phyloP scores from a whole-genome alignment of 2,329 filamentous ascomycete species.

The Plectosphaerella plurivora region DNA sequence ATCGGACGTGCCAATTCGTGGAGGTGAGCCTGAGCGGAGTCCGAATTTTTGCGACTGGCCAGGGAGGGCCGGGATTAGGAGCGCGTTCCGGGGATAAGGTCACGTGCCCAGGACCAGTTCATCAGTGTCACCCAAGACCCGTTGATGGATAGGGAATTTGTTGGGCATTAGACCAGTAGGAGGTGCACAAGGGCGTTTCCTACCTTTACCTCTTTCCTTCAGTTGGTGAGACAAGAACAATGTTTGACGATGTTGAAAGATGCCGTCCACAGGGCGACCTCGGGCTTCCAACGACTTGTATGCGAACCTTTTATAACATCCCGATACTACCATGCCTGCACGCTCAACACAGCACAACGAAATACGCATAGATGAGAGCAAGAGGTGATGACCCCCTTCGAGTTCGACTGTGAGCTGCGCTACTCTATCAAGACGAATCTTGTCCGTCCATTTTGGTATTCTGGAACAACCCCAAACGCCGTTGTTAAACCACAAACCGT shows the following conservation, averaged over 20 bases:
- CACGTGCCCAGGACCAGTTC: neutral
- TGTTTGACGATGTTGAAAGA: no score
- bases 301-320: no score
- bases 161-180: no score
- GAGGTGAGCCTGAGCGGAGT: slow-evolving; percentile 1
- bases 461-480: slow-evolving; percentile 24
- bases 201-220: no score
- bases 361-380: neutral
- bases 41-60: slow-evolving; percentile 2
- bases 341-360: neutral
- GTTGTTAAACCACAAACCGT: slow-evolving; percentile 17
- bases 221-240: no score
- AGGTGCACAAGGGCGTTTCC: no score
- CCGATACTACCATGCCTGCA: no score
- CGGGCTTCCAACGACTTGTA: no score
- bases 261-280: no score
- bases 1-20: slow-evolving; percentile 4
- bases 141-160: no score
- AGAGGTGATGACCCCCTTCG: neutral
- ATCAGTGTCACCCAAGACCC: neutral
- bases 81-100: slow-evolving; percentile 1
- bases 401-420: neutral
- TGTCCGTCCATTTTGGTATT: slow-evolving; percentile 5
- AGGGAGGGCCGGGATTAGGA: neutral
- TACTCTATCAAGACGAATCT: slow-evolving; percentile 1